Percentiles rank a stretch among this genome's conserved stretches.
Conservation (phyloP, 352 stramenopile genomes). For the Plasmopara viticola region DNA sequence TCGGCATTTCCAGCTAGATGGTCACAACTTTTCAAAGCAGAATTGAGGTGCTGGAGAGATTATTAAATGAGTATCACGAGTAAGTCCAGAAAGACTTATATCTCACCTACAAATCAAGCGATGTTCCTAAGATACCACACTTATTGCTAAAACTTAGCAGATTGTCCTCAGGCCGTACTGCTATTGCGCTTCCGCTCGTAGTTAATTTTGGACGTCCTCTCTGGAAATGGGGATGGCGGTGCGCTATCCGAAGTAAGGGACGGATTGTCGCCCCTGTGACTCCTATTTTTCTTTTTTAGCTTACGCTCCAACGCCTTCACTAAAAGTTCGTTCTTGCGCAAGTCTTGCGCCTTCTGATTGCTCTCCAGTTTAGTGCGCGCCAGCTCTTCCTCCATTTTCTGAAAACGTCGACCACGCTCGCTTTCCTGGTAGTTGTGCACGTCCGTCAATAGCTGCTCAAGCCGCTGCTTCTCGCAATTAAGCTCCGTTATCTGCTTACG, state of each 20-base stretch:
- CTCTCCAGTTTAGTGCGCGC: constrained; percentile 45
- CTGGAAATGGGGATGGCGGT: constrained; percentile 14
- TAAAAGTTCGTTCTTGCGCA: constrained; percentile 40
- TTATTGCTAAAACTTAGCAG: neutral
- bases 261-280: constrained; percentile 23
- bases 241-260: constrained; percentile 22
- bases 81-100: too few relatives aligned
- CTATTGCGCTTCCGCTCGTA: constrained; percentile 16
- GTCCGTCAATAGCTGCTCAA: constrained; percentile 59
- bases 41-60: too few relatives aligned
- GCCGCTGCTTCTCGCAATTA: constrained; percentile 46
- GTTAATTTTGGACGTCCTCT: constrained; percentile 18
- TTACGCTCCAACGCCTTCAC: constrained; percentile 35
- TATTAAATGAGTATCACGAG: too few relatives aligned
- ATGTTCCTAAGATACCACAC: constrained; percentile 7
- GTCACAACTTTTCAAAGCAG: too few relatives aligned
- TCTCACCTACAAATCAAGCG: constrained; percentile 11
- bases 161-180: constrained; percentile 6
- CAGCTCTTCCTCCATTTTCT: constrained; percentile 59
- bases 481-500: constrained; percentile 29
- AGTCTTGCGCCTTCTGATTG: constrained; percentile 40
- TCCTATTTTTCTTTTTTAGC: constrained; percentile 32
- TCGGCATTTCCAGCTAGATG: constrained; percentile 85
- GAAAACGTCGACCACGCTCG: constrained; percentile 49
- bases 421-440: constrained; percentile 69